These are phyloP conservation scores for Talaromyces atroroseus DNA, from an alignment of 2,329 filamentous ascomycete genomes.

Conservation along the genomic window DNA sequence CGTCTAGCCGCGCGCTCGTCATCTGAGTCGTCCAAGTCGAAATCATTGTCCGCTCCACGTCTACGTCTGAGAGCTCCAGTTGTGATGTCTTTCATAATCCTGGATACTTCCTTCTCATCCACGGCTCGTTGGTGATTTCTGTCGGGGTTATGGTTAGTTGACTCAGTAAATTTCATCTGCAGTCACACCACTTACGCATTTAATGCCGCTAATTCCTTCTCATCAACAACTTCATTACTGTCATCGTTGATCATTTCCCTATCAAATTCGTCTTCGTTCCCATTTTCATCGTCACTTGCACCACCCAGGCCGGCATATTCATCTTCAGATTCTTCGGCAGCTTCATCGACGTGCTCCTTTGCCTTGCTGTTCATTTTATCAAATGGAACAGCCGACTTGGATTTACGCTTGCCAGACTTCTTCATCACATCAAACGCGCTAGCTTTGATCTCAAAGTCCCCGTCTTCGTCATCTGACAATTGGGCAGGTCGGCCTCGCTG, in stretches of 20 bases:
- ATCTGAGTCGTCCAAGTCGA: conserved; percentile 84
- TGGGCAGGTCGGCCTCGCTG: conserved; percentile 42
- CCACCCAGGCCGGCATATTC: conserved; percentile 95
- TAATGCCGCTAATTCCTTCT: conserved; percentile 75
- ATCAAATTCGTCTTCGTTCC: conserved; percentile 68
- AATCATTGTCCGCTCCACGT: conserved; percentile 64
- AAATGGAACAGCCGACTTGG: conserved; percentile 57
- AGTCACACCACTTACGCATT: conserved; percentile 65
- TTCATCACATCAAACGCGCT: conserved; percentile 67
- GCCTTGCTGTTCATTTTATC: conserved; percentile 84
- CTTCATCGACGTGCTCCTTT: conserved; percentile 81
- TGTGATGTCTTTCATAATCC: conserved; percentile 87
- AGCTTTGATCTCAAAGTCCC: conserved; percentile 33
- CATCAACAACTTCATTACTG: conserved; percentile 68
- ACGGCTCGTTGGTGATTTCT: conserved; percentile 73
- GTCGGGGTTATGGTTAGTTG: conserved; percentile 12
- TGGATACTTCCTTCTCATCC: conserved; percentile 83
- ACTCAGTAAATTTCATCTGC: conserved; percentile 8
- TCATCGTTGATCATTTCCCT: conserved; percentile 89
- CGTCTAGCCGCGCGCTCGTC: conserved; percentile 70
- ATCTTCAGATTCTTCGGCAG: conserved; percentile 95
- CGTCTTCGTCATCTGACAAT: conserved; percentile 38
- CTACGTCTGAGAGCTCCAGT: conserved; percentile 82
- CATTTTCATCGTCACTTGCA: conserved; percentile 77
- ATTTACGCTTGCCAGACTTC: conserved; percentile 49